phyloP scores from a whole-genome alignment of 2,329 filamentous ascomycete species.

The Apiospora arundinis region DNA sequence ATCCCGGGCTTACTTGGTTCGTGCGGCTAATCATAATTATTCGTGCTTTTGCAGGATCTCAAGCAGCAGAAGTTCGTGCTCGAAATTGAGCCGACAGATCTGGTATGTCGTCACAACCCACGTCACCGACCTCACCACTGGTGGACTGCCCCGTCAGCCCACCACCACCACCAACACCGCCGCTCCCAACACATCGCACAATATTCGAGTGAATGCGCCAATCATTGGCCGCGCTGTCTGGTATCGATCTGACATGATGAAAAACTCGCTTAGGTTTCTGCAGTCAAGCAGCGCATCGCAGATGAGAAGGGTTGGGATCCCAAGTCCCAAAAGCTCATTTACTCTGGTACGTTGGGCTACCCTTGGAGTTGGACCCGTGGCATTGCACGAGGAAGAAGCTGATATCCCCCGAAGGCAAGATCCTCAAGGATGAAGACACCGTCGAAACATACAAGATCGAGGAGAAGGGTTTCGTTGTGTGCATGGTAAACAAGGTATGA shows the following conservation, averaged over 20 bases:
- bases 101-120: slow-evolving; percentile 66
- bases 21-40: slow-evolving; percentile 8
- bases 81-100: slow-evolving; percentile 91
- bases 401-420: slow-evolving; percentile 75
- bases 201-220: slow-evolving; percentile 16
- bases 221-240: not conserved
- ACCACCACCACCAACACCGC: slow-evolving; percentile 5
- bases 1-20: not conserved
- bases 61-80: slow-evolving; percentile 99
- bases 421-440: slow-evolving; percentile 96
- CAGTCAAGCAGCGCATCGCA: slow-evolving; percentile 91
- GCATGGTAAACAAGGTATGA: slow-evolving; percentile 93
- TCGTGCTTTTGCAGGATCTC: slow-evolving; percentile 70
- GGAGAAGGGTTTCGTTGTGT: slow-evolving; percentile 99
- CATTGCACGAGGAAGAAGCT: not conserved
- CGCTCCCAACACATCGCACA: not conserved
- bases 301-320: slow-evolving; percentile 94
- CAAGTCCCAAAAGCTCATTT: slow-evolving; percentile 93
- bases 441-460: slow-evolving; percentile 98
- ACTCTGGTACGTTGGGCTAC: slow-evolving; percentile 75
- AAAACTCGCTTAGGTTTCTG: slow-evolving; percentile 68
- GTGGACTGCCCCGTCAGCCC: slow-evolving; percentile 25
- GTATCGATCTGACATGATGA: slow-evolving; percentile 17
- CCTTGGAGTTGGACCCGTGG: not conserved
- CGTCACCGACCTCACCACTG: slow-evolving; percentile 26